Base-by-base conservation (phyloP, 2,329 filamentous ascomycete genomes). In the Nemania bipapillata region DNA sequence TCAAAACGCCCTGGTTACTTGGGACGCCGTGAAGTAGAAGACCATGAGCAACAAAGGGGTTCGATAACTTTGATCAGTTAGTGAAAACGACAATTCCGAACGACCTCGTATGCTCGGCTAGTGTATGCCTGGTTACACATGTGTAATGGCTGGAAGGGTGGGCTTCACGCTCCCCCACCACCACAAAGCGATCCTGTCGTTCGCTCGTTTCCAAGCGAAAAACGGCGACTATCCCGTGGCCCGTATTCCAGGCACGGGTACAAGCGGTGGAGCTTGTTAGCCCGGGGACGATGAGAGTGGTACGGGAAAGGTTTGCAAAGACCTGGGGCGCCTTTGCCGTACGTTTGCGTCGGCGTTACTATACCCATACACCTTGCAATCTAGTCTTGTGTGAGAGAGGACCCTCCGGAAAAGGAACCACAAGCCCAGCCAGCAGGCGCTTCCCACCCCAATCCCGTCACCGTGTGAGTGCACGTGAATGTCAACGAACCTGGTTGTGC, bases 401-500 rank as follows among this genome's bases (percentile, higher is more conserved):
- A 20, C 20, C 22, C 32, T 26, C 53, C 26, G 4, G 15, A 28
- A 30, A 15, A 47, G 28, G 24, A 3, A 24, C n/a, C 20, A 22
- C 35, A 4, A 42, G 49, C 28, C 22, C 11, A 60, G 8, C 49
- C 17, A 60, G 28, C 30, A 49, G 22, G 63, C 47, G n/a, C 40
- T 22, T n/a, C 20, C 49, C 56, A 22, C 8, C 50, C 50, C 6
- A 7, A 11, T 40, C 22, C 22, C 42, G 24, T 40, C 22, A 37
- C 50, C 15, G 28, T 53, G 4, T 17, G 57, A 52, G 20, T 53
- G 35, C 64, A 66, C 58, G 64, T 66, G 64, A 54, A 50, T 32
- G 24, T 58, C 24, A 26, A 47, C 30, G 30, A 24, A 37, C 35
- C 26, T 35, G 35, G 32, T 22, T 22, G 30, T 3, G 50, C n/a